Conservation (phyloP, 2,329 filamentous ascomycete species). For the Exophiala dermatitidis region DNA sequence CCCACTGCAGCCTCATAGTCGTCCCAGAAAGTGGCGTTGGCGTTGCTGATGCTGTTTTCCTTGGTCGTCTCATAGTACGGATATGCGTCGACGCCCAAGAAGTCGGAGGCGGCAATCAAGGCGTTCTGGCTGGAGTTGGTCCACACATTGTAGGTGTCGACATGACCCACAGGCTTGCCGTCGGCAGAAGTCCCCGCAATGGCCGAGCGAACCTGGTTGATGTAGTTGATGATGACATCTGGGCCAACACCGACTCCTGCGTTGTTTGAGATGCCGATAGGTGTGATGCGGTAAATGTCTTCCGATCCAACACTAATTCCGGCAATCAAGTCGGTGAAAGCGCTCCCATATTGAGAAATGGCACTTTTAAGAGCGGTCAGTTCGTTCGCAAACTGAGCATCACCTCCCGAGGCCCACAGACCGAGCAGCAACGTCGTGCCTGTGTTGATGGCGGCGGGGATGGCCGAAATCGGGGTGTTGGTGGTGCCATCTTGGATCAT, state of each 20-base stretch:
- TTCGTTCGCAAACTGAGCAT: constrained; percentile 61
- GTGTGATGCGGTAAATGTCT: constrained; percentile 74
- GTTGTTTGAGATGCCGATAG: constrained; percentile 58
- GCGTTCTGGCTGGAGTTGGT: constrained; percentile 60
- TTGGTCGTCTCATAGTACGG: constrained; percentile 68
- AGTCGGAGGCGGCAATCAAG: constrained; percentile 65
- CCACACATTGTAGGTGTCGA: constrained; percentile 82
- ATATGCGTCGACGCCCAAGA: constrained; percentile 76
- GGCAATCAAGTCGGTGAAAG: constrained; percentile 60
- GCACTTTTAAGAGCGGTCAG: constrained; percentile 63
- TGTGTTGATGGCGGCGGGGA: constrained; percentile 75
- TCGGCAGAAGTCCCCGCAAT: constrained; percentile 57
- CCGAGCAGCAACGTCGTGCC: constrained; percentile 73
- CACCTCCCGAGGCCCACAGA: constrained; percentile 69
- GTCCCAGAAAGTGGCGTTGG: constrained; percentile 59
- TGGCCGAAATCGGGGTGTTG: constrained; percentile 61
- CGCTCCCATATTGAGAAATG: constrained; percentile 59
- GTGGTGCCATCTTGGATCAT: constrained; percentile 56
- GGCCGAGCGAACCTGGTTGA: constrained; percentile 57
- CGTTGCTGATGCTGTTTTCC: constrained; percentile 49
- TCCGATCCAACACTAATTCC: constrained; percentile 83
- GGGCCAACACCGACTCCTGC: constrained; percentile 59
- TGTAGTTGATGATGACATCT: constrained; percentile 58
- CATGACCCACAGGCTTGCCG: constrained; percentile 63
- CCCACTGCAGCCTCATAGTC: constrained; percentile 55